These are phyloP conservation scores for Cicer yamashitae DNA, from an alignment of 306 rosid genomes.

Conservation along the genomic window DNA sequence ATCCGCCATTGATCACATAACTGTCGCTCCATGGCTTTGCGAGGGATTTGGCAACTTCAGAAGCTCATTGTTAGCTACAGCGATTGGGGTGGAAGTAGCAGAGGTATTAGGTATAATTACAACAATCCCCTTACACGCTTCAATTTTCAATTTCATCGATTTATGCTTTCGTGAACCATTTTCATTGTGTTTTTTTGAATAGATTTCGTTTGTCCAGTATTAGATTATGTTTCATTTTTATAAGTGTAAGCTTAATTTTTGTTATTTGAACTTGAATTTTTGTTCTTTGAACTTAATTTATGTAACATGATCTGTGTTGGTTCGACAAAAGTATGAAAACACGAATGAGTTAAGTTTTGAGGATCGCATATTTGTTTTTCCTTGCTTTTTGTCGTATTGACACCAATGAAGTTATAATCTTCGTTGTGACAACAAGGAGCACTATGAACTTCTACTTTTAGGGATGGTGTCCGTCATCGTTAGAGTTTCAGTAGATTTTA, in stretches of 20 bases:
- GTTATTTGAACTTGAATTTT: background rate
- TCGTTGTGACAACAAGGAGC: no score
- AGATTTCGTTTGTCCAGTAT: background rate
- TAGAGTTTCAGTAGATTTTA: no score
- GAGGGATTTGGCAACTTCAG: constrained; percentile 90
- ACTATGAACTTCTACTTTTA: no score
- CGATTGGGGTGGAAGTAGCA: constrained; percentile 94
- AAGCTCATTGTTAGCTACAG: constrained; percentile 79
- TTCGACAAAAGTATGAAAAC: background rate
- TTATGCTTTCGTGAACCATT: background rate
- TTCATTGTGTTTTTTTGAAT: background rate
- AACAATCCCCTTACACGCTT: background rate
- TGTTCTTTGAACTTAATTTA: no score
- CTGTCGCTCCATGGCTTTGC: constrained; percentile 65
- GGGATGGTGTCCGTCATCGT: no score
- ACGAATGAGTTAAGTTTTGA: background rate
- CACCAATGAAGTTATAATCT: no score
- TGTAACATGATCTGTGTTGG: background rate
- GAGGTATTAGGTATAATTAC: constrained; percentile 73
- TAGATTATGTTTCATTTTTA: no score
- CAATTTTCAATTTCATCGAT: background rate
- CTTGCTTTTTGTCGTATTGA: no score
- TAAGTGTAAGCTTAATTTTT: no score
- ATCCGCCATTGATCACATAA: no score
- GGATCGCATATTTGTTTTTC: background rate